Percentiles rank a stretch among this genome's conserved stretches.
Evolutionary conservation across 192 early-diverging fungal species (phyloP).

Genomic region (Endogone sp.): DNA sequence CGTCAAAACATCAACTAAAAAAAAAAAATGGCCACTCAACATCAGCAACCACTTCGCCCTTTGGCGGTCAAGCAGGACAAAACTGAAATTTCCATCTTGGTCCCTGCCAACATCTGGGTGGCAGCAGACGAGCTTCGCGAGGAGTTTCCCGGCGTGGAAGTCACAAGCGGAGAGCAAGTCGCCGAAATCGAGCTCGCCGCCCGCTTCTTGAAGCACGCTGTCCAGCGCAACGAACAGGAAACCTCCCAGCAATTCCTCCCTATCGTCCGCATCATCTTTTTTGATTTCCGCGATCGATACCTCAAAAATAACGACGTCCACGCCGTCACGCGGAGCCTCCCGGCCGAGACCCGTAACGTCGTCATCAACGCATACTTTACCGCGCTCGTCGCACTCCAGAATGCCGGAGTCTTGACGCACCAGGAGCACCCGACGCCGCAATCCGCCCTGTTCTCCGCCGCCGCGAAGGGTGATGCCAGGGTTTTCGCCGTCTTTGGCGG

Average conservation of each 20-base stretch:
- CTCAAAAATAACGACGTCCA: conserved; percentile 84
- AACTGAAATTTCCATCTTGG: conserved; percentile 75
- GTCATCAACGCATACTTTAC: conserved; percentile 78
- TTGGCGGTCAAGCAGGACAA: conserved; percentile 75
- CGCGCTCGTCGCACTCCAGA: conserved; percentile 62
- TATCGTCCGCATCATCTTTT: conserved; percentile 66
- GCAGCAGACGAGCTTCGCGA: conserved; percentile 83
- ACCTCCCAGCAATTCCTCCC: conserved; percentile 58
- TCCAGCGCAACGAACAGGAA: conserved; percentile 28
- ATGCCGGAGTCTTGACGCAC: conserved; percentile 20
- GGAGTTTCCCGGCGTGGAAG: conserved; percentile 46
- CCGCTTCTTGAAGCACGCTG: conserved; percentile 67
- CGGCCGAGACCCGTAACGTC: conserved; percentile 49
- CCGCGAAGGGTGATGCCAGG: conserved; percentile 50
- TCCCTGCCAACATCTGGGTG: conserved; percentile 85
- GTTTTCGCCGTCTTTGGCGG: conserved; percentile 92
- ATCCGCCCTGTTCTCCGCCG: conserved; percentile 71
- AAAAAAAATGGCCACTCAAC: neutral
- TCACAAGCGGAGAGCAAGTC: conserved; percentile 52
- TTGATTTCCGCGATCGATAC: conserved; percentile 69
- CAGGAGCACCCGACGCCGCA: conserved; percentile 37
- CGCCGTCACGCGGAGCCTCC: conserved; percentile 54
- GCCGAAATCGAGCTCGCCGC: conserved; percentile 69
- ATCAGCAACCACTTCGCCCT: conserved; percentile 56
- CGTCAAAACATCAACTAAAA: conserved; percentile 23